Evolutionary conservation across 495 filamentous ascomycete genomes (phyloP).

Genomic region (Neurospora cerealis): DNA sequence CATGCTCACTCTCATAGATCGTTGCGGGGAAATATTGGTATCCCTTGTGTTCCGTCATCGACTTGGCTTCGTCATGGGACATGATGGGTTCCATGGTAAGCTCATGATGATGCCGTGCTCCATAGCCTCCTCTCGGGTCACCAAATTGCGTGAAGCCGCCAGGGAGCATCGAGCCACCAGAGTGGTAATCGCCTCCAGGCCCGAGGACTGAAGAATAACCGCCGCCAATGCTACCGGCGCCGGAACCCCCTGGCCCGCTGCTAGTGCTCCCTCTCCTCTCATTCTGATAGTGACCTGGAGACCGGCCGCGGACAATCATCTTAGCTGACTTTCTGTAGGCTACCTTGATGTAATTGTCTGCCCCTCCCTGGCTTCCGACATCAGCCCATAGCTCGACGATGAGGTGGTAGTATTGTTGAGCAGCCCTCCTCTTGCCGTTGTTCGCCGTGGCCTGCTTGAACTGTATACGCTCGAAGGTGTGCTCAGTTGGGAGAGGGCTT

Average conservation of each 20-base stretch:
- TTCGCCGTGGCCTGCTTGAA: constrained; percentile 96
- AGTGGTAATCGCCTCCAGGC: constrained; percentile 22
- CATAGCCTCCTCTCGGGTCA: constrained; percentile 31
- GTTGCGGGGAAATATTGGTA: constrained; percentile 39
- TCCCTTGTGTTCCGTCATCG: constrained; percentile 31
- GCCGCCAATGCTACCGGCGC: constrained; percentile 39
- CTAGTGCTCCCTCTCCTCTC: constrained; percentile 66
- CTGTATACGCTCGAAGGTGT: constrained; percentile 87
- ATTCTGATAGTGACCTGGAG: constrained; percentile 86
- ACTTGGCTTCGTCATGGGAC: constrained; percentile 35
- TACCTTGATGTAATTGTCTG: constrained; percentile 59
- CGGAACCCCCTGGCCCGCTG: constrained; percentile 58
- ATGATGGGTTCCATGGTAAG: constrained; percentile 34
- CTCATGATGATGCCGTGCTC: constrained; percentile 32
- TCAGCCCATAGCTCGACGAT: constrained; percentile 85
- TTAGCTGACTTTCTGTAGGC: constrained; percentile 68
- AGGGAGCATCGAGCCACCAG: constrained; percentile 24
- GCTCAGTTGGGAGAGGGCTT: constrained; percentile 40
- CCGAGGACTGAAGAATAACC: constrained; percentile 30
- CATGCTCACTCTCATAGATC: constrained; percentile 29
- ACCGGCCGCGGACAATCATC: constrained; percentile 90
- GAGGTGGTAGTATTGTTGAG: constrained; percentile 90
- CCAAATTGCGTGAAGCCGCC: constrained; percentile 20
- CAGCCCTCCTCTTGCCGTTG: constrained; percentile 84
- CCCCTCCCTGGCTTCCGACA: constrained; percentile 36